Percentiles rank a stretch among this genome's conserved stretches.
phyloP scores from a whole-genome alignment of 2,329 filamentous ascomycete genomes.

The Cytospora paraplurivora region DNA sequence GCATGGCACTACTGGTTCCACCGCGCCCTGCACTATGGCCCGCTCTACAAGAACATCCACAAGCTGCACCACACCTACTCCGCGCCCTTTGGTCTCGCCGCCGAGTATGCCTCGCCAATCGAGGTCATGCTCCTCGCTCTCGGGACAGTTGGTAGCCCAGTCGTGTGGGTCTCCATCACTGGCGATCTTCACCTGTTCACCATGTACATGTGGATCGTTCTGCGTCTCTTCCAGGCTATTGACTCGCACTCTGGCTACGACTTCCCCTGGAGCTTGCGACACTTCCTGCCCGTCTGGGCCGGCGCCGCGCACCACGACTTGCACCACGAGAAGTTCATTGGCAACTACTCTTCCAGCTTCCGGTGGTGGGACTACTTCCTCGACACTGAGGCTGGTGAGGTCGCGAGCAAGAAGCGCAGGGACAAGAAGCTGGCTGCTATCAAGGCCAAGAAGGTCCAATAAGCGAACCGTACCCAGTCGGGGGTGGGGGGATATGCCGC shows the following conservation, averaged over 20 bases:
- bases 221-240: conserved; percentile 95
- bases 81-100: conserved; percentile 92
- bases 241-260: conserved; percentile 98
- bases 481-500: background rate
- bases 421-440: conserved; percentile 72
- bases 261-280: conserved; percentile 95
- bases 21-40: conserved; percentile 88
- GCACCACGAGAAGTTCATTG: conserved; percentile 98
- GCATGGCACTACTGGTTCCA: conserved; percentile 99
- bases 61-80: conserved; percentile 99
- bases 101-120: conserved; percentile 96
- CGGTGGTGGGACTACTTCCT: conserved; percentile 97
- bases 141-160: conserved; percentile 79
- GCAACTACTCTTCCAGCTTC: conserved; percentile 97
- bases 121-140: conserved; percentile 94
- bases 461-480: conserved; percentile 36
- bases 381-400: conserved; percentile 89
- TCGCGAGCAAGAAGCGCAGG: conserved; percentile 80
- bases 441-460: conserved; percentile 69
- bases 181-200: conserved; percentile 91
- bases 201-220: conserved; percentile 95
- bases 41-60: conserved; percentile 94
- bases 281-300: conserved; percentile 97
- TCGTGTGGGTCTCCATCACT: conserved; percentile 81
- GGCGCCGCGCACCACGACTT: conserved; percentile 95